Evolutionary conservation across 2,329 filamentous ascomycete genomes (phyloP), one percentile per base, ranked within the genome.

Genomic region (Emericellopsis cladophorae): DNA sequence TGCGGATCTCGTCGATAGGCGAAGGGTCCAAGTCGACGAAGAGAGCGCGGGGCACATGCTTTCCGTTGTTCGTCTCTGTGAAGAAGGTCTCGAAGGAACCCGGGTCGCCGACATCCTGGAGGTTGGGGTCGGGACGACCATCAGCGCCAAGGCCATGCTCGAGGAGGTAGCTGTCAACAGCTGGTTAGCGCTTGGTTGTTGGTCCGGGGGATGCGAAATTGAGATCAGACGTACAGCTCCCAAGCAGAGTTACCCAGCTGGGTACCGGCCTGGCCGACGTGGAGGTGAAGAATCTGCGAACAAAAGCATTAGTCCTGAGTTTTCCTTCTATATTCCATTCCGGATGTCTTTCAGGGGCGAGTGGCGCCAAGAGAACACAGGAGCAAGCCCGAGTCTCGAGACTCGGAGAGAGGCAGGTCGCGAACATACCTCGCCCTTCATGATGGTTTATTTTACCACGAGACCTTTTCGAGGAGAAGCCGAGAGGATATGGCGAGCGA

Each of bases 231-330:
- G 58, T 74, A 84, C 79, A 84, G 77, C 66, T 84, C 79, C 79
- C 79, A 84, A 53, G 80, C 79, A 58, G 76, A 80, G 70, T 82
- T 82, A 57, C 79, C 80, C 48, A 84, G 76, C 74, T 84, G 79
- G 57, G 71, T 76, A 65, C 79, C 80, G 66, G 80, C 79, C 70
- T 84, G 74, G 60, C 74, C 74, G 54, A 78, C 60, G 59, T 79
- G 74, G 58, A 79, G 64, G 64, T 79, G 74, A 64, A 78, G 67
- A 62, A 79, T 70, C 74, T 78, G 46, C 41, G 42, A 32, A 8
- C 21, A 42, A n/a, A 15, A 15, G 42, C 33, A 39, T 45, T 29
- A 43, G 44, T 42, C 29, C 15, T 36, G 36, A 7, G 14, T 7
- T 34, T 29, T 12, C 26, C 26, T 9, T 9, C 26, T 29, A 29